These are phyloP conservation scores for Leptomonas pyrrhocoris DNA, from an alignment of 208 protist species.

Conservation along the genomic window DNA sequence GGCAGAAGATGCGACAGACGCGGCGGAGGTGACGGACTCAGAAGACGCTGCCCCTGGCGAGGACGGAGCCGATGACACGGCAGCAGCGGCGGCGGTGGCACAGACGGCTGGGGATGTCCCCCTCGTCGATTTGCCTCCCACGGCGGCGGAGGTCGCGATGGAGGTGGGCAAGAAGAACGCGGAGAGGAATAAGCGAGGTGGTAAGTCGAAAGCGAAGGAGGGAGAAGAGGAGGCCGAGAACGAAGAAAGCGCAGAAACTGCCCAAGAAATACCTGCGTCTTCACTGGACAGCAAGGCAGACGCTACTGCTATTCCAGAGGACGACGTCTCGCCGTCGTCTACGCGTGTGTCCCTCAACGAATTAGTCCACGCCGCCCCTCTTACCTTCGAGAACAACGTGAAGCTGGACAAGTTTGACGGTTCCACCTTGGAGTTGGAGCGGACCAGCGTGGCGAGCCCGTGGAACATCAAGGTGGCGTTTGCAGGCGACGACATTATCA, in stretches of 20 bases:
- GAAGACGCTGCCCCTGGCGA: neutral
- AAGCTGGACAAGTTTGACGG: constrained; percentile 26
- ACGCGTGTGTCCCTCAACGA: constrained; percentile 22
- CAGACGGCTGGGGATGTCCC: constrained; percentile 2
- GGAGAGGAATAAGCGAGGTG: neutral
- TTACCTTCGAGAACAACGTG: constrained; percentile 34
- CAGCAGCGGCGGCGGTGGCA: neutral
- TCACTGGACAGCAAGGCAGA: neutral
- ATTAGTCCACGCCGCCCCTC: constrained; percentile 22
- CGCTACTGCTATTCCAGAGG: neutral
- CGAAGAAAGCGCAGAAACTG: neutral
- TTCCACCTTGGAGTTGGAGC: constrained; percentile 18
- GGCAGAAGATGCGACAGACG: neutral
- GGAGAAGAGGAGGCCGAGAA: neutral
- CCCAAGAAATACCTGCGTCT: neutral
- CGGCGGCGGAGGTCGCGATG: constrained; percentile 31
- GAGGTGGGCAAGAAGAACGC: constrained; percentile 12
- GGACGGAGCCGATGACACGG: neutral
- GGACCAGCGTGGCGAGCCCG: constrained; percentile 10
- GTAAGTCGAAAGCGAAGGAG: neutral
- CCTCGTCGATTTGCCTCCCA: constrained; percentile 19
- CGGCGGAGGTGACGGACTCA: neutral
- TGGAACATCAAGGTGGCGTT: constrained; percentile 65
- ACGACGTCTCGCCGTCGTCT: neutral
- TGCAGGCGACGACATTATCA: constrained; percentile 43